Conservation (phyloP, 352 stramenopile genomes). For the Blastocystis hominis region DNA sequence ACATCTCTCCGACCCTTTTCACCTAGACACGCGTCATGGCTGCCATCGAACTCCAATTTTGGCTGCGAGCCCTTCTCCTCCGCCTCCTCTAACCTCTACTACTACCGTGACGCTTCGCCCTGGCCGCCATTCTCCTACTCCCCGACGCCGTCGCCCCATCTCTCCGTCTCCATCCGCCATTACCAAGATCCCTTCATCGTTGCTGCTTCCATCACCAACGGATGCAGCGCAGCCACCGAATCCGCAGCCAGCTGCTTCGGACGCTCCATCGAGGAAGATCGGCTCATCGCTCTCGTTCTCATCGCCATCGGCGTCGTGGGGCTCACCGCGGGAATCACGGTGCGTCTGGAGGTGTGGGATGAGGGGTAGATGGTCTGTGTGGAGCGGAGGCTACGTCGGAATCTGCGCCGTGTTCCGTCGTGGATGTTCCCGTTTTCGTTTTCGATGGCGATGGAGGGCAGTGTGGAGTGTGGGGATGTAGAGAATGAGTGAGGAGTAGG, state of each 20-base stretch:
- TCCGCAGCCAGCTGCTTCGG: neutral
- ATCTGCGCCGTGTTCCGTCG: neutral
- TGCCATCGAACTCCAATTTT: neutral
- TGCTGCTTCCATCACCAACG: neutral
- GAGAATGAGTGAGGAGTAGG: neutral
- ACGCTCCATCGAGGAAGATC: neutral
- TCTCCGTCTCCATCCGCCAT: neutral
- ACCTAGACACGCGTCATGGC: neutral
- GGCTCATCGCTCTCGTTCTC: neutral
- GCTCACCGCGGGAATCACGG: neutral
- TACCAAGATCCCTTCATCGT: conserved; percentile 26
- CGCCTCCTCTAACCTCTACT: neutral
- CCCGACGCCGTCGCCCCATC: neutral
- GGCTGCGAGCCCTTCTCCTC: neutral
- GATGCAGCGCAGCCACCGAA: neutral
- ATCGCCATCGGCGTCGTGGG: neutral
- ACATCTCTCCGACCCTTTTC: neutral
- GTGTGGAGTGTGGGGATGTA: neutral
- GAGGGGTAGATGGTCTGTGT: neutral
- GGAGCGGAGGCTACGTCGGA: neutral
- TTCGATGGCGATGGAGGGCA: neutral
- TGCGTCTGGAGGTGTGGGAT: neutral
- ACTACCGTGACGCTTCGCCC: neutral
- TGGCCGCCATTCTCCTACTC: conserved; percentile 3
- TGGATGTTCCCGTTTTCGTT: neutral